Evolutionary conservation across 768 basidiomycete species (phyloP).

Genomic region (Lactarius trivialis): DNA sequence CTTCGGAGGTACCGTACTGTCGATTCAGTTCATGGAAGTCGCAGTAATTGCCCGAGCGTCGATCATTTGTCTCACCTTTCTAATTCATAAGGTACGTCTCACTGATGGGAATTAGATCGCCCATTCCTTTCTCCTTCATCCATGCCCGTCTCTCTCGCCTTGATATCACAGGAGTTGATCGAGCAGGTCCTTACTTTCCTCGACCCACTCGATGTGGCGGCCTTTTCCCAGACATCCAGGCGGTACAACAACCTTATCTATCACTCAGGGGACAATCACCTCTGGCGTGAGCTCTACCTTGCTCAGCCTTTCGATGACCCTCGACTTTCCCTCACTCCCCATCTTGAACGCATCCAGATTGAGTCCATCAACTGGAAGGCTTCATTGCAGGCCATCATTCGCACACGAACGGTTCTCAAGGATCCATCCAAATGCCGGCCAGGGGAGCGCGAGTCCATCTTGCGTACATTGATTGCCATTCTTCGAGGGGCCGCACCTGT

Average conservation of each 20-base stretch:
- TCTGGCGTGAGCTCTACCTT: constrained; percentile 67
- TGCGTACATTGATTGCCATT: constrained; percentile 49
- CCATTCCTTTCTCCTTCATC: background rate
- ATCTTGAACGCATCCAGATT: constrained; percentile 23
- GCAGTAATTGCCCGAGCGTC: background rate
- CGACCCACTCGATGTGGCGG: constrained; percentile 56
- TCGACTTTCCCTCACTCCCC: constrained; percentile 38
- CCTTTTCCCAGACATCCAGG: constrained; percentile 45
- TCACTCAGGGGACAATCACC: constrained; percentile 35
- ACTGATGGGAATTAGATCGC: background rate
- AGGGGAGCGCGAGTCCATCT: constrained; percentile 38
- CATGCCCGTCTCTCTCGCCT: background rate
- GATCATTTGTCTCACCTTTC: background rate
- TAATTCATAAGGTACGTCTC: background rate
- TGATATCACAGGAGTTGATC: constrained; percentile 51
- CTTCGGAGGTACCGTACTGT: background rate
- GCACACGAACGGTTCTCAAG: constrained; percentile 44
- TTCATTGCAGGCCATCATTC: constrained; percentile 48
- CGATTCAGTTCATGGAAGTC: background rate
- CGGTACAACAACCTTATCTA: constrained; percentile 42
- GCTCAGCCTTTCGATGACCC: constrained; percentile 59
- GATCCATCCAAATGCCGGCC: constrained; percentile 32
- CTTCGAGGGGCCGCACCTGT: constrained; percentile 38
- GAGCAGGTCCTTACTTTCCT: constrained; percentile 50
- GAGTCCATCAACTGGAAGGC: constrained; percentile 40